phyloP scores from a whole-genome alignment of 176 grass and related monocot species.

The Echinochloa phyllopogon region DNA sequence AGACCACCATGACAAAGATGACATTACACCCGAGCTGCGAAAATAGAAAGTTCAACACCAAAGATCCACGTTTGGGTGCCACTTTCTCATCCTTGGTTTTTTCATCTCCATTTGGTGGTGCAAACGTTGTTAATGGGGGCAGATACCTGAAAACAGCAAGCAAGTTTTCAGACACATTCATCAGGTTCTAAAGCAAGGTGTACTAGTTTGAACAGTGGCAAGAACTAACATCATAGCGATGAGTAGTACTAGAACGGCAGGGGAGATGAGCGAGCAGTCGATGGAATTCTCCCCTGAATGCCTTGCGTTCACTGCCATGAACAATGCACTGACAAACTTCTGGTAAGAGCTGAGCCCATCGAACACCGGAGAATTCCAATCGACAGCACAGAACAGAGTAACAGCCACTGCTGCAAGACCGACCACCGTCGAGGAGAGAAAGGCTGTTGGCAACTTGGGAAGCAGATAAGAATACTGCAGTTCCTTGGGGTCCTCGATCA shows the following conservation, averaged over 20 bases:
- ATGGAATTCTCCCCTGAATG: slow-evolving; percentile 63
- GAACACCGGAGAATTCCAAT: slow-evolving; percentile 64
- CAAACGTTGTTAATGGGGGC: slow-evolving; percentile 51
- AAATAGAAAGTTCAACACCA: slow-evolving; percentile 35
- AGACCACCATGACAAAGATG: slow-evolving; percentile 51
- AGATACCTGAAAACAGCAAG: slow-evolving; percentile 55
- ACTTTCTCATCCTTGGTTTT: slow-evolving; percentile 1
- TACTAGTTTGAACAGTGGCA: background rate
- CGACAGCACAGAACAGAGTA: slow-evolving; percentile 41
- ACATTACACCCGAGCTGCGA: slow-evolving; percentile 46
- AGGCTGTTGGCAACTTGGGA: background rate
- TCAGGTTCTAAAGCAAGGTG: slow-evolving; percentile 1
- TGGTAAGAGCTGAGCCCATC: slow-evolving; percentile 54
- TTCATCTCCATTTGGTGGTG: slow-evolving; percentile 17
- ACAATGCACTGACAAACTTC: slow-evolving; percentile 61
- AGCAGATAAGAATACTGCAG: slow-evolving; percentile 47
- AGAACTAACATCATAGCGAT: slow-evolving; percentile 69
- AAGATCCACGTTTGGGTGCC: background rate
- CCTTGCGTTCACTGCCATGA: slow-evolving; percentile 59
- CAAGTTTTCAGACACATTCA: background rate
- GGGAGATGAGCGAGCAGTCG: slow-evolving; percentile 53
- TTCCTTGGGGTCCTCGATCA: slow-evolving; percentile 37
- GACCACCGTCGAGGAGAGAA: slow-evolving; percentile 36
- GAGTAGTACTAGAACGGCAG: slow-evolving; percentile 52
- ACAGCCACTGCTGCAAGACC: slow-evolving; percentile 29